Evolutionary conservation across 108 stramenopile genomes (phyloP).

Genomic region (Skeletonema costatum): DNA sequence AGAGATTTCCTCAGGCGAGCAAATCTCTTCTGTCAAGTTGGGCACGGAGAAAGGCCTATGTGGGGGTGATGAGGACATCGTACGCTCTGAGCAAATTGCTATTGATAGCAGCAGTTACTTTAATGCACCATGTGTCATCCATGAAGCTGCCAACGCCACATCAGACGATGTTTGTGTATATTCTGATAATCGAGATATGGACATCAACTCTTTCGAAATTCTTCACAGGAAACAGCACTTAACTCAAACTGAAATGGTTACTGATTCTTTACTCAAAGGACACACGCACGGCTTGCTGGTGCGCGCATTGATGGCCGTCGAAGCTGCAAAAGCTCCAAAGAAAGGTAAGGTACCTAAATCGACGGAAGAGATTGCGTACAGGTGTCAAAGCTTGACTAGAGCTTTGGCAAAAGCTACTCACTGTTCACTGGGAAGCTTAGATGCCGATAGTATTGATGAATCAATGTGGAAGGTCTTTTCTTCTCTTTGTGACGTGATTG

Average conservation of each 20-base stretch:
- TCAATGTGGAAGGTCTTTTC: constrained; percentile 35
- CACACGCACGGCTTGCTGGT: constrained; percentile 70
- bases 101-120: constrained; percentile 56
- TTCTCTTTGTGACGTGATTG: constrained; percentile 48
- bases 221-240: constrained; percentile 23
- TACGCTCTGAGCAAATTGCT: constrained; percentile 60
- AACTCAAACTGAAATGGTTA: constrained; percentile 35
- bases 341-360: constrained; percentile 77
- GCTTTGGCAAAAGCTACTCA: constrained; percentile 26
- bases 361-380: constrained; percentile 45
- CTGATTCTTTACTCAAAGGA: constrained; percentile 53
- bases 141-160: constrained; percentile 15
- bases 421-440: neutral
- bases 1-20: constrained; percentile 4
- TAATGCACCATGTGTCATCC: constrained; percentile 60
- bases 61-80: constrained; percentile 63
- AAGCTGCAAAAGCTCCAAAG: constrained; percentile 68
- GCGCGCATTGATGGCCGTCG: constrained; percentile 61
- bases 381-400: constrained; percentile 56
- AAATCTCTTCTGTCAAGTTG: constrained; percentile 19
- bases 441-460: constrained; percentile 4
- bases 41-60: constrained; percentile 68
- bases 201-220: constrained; percentile 56
- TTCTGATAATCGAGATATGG: constrained; percentile 76
- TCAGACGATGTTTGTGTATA: constrained; percentile 1